Conservation (phyloP, 1,284 basidiomycete genomes). For the Sporisorium exsertum region DNA sequence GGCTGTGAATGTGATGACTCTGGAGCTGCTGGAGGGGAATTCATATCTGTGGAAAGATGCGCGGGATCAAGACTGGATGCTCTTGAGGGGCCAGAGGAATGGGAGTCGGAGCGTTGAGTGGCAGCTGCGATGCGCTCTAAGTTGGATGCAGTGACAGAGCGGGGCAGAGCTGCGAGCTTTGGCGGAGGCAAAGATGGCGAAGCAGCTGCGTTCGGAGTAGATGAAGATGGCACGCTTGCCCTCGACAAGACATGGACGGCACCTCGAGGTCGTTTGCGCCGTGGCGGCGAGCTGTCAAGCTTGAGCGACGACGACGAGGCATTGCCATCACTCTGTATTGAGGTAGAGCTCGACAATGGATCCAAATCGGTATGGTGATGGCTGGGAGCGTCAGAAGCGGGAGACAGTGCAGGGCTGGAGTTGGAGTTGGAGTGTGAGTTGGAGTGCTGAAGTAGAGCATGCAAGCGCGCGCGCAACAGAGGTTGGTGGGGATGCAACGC, state of each 20-base stretch:
- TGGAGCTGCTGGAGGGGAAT: background rate
- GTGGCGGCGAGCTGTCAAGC: background rate
- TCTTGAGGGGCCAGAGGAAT: slow-evolving; percentile 23
- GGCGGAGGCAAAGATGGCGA: slow-evolving; percentile 15
- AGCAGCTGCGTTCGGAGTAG: background rate
- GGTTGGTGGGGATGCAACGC: slow-evolving; percentile 12
- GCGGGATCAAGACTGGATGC: slow-evolving; percentile 42
- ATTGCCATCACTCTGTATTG: slow-evolving; percentile 16
- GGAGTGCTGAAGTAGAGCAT: slow-evolving; percentile 36
- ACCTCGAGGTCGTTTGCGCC: slow-evolving; percentile 21
- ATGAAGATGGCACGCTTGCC: background rate
- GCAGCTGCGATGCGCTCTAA: slow-evolving; percentile 8
- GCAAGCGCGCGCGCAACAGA: slow-evolving; percentile 30
- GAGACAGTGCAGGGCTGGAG: slow-evolving; percentile 36
- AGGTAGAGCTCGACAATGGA: slow-evolving; percentile 29
- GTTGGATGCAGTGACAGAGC: slow-evolving; percentile 25
- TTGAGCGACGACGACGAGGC: slow-evolving; percentile 9
- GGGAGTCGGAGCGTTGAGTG: slow-evolving; percentile 7
- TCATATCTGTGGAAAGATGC: slow-evolving; percentile 6
- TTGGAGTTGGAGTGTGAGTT: slow-evolving; percentile 24
- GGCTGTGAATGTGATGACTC: background rate
- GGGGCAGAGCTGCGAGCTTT: slow-evolving; percentile 26
- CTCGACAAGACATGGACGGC: slow-evolving; percentile 26
- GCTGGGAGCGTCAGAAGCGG: slow-evolving; percentile 27
- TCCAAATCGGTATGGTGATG: slow-evolving; percentile 13